phyloP scores from a whole-genome alignment of 495 filamentous ascomycete genomes.

The Echria macrotheca region DNA sequence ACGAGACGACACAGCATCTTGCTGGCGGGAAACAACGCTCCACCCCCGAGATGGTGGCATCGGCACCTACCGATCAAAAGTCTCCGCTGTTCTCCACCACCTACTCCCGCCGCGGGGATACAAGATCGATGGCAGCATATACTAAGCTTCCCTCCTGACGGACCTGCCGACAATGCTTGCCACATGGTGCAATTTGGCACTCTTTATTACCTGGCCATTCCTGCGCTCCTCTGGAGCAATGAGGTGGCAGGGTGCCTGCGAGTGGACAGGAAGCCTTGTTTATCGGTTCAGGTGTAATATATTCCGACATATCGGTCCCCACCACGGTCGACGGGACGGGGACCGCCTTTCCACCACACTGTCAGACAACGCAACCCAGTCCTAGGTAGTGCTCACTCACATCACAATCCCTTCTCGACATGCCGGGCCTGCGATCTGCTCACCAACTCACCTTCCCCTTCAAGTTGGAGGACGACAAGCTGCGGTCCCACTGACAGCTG shows the following conservation, averaged over 20 bases:
- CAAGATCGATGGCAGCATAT: constrained; percentile 12
- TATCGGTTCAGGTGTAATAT: constrained; percentile 27
- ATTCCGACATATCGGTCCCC: constrained; percentile 21
- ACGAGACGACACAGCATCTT: too few relatives aligned
- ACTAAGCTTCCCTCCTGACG: constrained; percentile 6
- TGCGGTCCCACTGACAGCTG: constrained; percentile 10
- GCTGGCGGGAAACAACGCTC: constrained; percentile 7
- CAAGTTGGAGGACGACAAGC: constrained; percentile 12
- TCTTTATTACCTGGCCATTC: constrained; percentile 18
- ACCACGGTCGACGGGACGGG: constrained; percentile 22
- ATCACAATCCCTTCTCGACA: constrained; percentile 12
- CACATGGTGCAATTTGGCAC: constrained; percentile 22
- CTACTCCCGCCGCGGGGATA: constrained; percentile 15
- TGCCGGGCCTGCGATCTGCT: constrained; percentile 16
- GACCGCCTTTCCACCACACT: constrained; percentile 30
- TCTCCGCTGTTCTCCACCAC: constrained; percentile 22
- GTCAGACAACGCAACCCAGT: too few relatives aligned
- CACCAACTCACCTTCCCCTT: constrained; percentile 26
- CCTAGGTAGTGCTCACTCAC: too few relatives aligned
- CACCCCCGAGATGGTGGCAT: constrained; percentile 10
- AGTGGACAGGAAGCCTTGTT: constrained; percentile 10
- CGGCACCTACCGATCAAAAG: constrained; percentile 29
- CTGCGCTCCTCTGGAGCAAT: constrained; percentile 6
- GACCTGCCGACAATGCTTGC: constrained; percentile 14
- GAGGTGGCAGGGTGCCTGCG: constrained; percentile 9